Conservation (phyloP, 768 basidiomycete species). For the Naganishia kalamii region DNA sequence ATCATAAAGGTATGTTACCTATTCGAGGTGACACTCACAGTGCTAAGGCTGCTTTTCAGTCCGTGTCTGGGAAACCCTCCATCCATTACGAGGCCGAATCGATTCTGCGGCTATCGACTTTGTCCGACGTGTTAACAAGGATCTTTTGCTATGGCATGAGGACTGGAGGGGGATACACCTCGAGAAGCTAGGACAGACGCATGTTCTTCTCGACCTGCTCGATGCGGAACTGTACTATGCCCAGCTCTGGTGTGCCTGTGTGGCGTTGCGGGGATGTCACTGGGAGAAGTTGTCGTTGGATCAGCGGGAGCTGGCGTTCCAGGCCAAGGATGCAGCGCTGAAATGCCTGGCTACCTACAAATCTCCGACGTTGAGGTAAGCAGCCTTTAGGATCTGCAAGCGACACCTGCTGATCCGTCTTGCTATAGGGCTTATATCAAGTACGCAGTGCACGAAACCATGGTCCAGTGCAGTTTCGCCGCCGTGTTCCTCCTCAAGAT, state of each 20-base stretch:
- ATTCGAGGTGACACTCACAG: not conserved
- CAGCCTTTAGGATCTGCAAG: not conserved
- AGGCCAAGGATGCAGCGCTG: conserved; percentile 86
- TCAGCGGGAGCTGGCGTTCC: conserved; percentile 88
- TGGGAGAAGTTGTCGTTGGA: conserved; percentile 97
- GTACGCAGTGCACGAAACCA: conserved; percentile 86
- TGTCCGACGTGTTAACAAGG: conserved; percentile 75
- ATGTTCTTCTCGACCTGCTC: conserved; percentile 77
- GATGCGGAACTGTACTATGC: conserved; percentile 84
- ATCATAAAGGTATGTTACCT: conserved; percentile 65
- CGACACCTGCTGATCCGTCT: not conserved
- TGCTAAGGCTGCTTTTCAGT: conserved; percentile 51
- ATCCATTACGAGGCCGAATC: conserved; percentile 76
- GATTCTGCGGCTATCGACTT: conserved; percentile 78
- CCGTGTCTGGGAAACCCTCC: conserved; percentile 85
- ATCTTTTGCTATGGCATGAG: conserved; percentile 83
- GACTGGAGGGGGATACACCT: conserved; percentile 83
- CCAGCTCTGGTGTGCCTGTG: conserved; percentile 89
- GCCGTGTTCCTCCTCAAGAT: conserved; percentile 88
- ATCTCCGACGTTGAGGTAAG: conserved; percentile 71
- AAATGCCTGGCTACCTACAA: conserved; percentile 77
- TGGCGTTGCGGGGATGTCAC: conserved; percentile 79
- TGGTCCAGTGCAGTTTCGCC: conserved; percentile 85
- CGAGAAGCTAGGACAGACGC: conserved; percentile 65
- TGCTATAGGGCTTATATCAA: conserved; percentile 49